Base-by-base conservation (phyloP, 306 rosid species). In the Hippophae rhamnoides region DNA sequence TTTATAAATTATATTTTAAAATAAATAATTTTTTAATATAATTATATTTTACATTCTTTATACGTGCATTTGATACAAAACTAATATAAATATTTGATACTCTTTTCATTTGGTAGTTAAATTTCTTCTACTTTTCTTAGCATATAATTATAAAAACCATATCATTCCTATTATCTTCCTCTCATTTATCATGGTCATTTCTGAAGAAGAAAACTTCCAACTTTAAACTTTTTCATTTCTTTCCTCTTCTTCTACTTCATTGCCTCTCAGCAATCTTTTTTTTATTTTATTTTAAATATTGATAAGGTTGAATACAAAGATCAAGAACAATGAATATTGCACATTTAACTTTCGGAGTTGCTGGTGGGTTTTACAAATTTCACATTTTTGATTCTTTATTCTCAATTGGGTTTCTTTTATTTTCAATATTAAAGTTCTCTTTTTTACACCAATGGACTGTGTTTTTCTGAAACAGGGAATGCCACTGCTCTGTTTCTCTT, bases 401-500 rank as follows among this genome's bases (percentile, higher is more conserved):
- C 7, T 8, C 8, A 26, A 7, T 25, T 27, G 18, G n/a, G 13
- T 11, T 13, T 62, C 53, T 43, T 56, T n/a, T 31, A 5, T 31
- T 11, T 41, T 10, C 41, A 7, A 6, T 31, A 4, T 31, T 31
- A 2, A 31, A 31, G 38, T 31, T 31, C 4, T 31, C 5, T 48
- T 3, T 56, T n/a, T 31, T 38, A 45, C 26, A 10, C 26, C 41
- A 52, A 27, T 43, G 57, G 42, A 55, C 67, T 49, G 53, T 63
- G 61, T 76, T 9, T 58, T 49, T 46, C 25, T 52, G 9, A 46
- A 11, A 18, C 79, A 92, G 99, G 99, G 43, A 92, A 92, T 80
- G 94, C 68, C 26, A 73, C 86, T 7, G 99, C 96, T 69, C 63
- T 92, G 60, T 92, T 92, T 79, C 99, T 92, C 81, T 92, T 86